phyloP scores from a whole-genome alignment of 2,329 filamentous ascomycete species.

The Botryosphaeria dothidea region DNA sequence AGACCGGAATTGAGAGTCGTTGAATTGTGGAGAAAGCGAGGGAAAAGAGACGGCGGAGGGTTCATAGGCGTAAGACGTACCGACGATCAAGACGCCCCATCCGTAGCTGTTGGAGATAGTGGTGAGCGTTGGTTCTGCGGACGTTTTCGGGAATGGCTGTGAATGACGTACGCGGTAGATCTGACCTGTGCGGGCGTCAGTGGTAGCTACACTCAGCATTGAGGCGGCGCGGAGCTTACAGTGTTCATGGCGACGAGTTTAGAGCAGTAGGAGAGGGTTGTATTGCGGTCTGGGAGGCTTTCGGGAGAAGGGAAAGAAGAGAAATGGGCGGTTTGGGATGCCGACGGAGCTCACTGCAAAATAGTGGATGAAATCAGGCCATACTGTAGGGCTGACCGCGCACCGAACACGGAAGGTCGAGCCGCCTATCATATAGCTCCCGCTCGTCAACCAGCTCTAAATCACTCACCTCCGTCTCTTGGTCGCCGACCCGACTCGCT shows the following conservation, averaged over 20 bases:
- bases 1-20: neutral
- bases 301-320: conserved; percentile 3
- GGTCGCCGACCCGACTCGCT: neutral
- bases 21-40: neutral
- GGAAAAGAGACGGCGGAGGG: neutral
- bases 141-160: neutral
- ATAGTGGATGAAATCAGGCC: conserved; percentile 17
- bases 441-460: neutral
- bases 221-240: conserved; percentile 37
- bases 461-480: neutral
- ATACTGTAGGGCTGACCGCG: conserved; percentile 15
- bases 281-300: neutral
- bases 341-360: conserved; percentile 4
- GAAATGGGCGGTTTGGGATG: neutral
- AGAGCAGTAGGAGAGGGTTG: neutral
- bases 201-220: conserved; percentile 23
- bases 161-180: conserved; percentile 58
- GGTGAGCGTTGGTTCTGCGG: conserved; percentile 21
- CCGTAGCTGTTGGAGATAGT: conserved; percentile 65
- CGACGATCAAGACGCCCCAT: conserved; percentile 85
- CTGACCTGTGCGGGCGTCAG: conserved; percentile 46
- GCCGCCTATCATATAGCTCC: conserved; percentile 7
- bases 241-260: conserved; percentile 51
- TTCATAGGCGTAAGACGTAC: conserved; percentile 49
- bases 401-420: conserved; percentile 11